These are phyloP conservation scores for Parsonsia alboflavescens DNA, from an alignment of 257 asterid species.

Conservation along the genomic window DNA sequence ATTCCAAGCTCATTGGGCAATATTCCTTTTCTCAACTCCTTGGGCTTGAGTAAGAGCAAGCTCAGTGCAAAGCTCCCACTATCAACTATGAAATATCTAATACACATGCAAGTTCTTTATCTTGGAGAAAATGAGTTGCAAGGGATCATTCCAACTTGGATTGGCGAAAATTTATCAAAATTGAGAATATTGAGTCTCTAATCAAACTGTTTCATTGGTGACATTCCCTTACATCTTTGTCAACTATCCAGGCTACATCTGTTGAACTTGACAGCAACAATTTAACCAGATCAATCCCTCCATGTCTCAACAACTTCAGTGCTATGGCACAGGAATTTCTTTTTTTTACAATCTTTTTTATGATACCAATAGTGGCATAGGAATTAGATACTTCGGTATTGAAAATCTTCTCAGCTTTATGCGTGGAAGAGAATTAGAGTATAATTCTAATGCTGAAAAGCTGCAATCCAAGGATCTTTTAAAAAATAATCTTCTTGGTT, in stretches of 20 bases:
- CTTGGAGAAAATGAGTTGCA: neutral
- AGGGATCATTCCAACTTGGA: constrained; percentile 25
- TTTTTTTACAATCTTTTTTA: neutral
- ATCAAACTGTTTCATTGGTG: constrained; percentile 18
- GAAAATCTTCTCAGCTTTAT: neutral
- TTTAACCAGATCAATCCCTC: too few relatives aligned
- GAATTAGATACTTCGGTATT: too few relatives aligned
- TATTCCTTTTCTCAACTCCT: constrained; percentile 14
- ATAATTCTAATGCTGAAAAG: neutral
- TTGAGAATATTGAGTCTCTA: too few relatives aligned
- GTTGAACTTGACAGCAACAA: too few relatives aligned
- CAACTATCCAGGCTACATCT: too few relatives aligned
- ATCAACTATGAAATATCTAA: neutral
- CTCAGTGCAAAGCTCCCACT: neutral
- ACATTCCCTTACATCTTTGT: too few relatives aligned
- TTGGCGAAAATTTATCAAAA: too few relatives aligned
- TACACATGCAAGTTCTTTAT: neutral
- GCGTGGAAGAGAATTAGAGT: constrained; percentile 15
- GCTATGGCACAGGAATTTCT: too few relatives aligned
- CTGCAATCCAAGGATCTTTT: neutral
- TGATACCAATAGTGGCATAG: too few relatives aligned
- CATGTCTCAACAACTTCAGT: too few relatives aligned
- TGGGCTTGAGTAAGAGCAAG: too few relatives aligned
- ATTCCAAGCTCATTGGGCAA: constrained; percentile 29
- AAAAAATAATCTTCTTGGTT: constrained; percentile 1